These are phyloP conservation scores for Hypoxylon perforatum DNA, from an alignment of 495 filamentous ascomycete species.

Conservation along the genomic window DNA sequence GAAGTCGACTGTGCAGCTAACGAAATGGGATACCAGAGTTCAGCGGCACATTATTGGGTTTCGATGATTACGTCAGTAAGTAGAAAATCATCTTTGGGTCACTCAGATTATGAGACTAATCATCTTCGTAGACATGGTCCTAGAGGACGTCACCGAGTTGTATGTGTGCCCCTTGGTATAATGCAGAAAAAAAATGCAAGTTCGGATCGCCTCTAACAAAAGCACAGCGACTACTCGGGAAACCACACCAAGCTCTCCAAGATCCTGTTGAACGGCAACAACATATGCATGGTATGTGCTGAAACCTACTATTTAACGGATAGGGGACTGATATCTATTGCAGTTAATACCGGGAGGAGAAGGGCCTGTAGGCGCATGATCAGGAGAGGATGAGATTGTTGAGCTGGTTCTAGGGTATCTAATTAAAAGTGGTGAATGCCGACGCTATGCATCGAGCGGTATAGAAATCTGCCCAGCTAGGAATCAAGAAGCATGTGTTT, in stretches of 20 bases:
- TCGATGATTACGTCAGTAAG: slow-evolving; percentile 99
- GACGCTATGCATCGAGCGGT: background rate
- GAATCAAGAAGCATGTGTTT: slow-evolving; percentile 1
- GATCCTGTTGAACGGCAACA: slow-evolving; percentile 97
- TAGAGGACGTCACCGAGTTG: slow-evolving; percentile 98
- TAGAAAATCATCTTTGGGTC: slow-evolving; percentile 45
- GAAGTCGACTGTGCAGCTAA: slow-evolving; percentile 23
- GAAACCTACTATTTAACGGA: background rate
- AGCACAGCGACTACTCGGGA: slow-evolving; percentile 85
- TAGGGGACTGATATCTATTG: slow-evolving; percentile 10
- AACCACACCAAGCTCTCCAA: slow-evolving; percentile 87
- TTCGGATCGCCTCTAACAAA: slow-evolving; percentile 12
- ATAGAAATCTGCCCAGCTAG: background rate
- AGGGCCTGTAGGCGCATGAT: slow-evolving; percentile 64
- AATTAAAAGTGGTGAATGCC: background rate
- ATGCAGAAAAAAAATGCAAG: background rate
- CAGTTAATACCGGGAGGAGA: slow-evolving; percentile 91
- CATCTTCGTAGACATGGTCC: slow-evolving; percentile 82
- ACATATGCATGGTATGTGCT: slow-evolving; percentile 91
- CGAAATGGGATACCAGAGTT: slow-evolving; percentile 71
- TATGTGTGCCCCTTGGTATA: slow-evolving; percentile 57
- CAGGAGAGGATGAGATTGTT: background rate
- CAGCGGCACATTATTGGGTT: slow-evolving; percentile 89
- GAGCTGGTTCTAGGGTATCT: background rate
- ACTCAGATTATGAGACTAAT: slow-evolving; percentile 18